Conservation (phyloP, 495 filamentous ascomycete species). For the Pyrenula aspistea region DNA sequence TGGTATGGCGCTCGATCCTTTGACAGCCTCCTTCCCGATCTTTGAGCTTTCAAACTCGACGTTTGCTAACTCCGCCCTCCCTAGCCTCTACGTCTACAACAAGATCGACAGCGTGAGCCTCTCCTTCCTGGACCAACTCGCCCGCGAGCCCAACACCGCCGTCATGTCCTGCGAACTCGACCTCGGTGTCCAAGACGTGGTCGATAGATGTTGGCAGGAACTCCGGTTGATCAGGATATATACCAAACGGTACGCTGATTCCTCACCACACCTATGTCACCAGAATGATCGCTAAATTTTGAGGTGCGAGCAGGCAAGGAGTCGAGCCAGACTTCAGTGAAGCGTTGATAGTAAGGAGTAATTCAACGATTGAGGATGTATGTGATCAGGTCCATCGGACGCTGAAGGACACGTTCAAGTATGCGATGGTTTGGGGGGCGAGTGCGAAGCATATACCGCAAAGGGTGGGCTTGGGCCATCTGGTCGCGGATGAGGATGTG, state of each 20-base stretch:
- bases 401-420: constrained; percentile 97
- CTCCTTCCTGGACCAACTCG: constrained; percentile 83
- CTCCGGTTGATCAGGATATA: constrained; percentile 84
- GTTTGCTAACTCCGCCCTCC: constrained; percentile 4
- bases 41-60: constrained; percentile 1
- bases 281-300: neutral
- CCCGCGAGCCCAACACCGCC: constrained; percentile 81
- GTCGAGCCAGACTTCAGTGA: constrained; percentile 83
- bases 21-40: neutral
- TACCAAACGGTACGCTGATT: constrained; percentile 61
- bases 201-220: constrained; percentile 94
- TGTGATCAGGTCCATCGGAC: constrained; percentile 92
- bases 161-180: constrained; percentile 99
- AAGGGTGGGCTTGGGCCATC: constrained; percentile 77
- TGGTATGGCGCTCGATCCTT: constrained; percentile 34
- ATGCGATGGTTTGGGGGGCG: constrained; percentile 94
- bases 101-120: constrained; percentile 96
- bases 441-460: constrained; percentile 93
- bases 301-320: constrained; percentile 48
- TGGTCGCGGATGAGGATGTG: constrained; percentile 91
- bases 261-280: neutral
- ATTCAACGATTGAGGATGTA: constrained; percentile 89
- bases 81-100: constrained; percentile 97
- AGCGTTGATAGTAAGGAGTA: constrained; percentile 81
- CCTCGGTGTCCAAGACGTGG: constrained; percentile 89